Evolutionary conservation across 176 grass and related monocot genomes (phyloP).

Genomic region (Hyparrhenia diplandra): DNA sequence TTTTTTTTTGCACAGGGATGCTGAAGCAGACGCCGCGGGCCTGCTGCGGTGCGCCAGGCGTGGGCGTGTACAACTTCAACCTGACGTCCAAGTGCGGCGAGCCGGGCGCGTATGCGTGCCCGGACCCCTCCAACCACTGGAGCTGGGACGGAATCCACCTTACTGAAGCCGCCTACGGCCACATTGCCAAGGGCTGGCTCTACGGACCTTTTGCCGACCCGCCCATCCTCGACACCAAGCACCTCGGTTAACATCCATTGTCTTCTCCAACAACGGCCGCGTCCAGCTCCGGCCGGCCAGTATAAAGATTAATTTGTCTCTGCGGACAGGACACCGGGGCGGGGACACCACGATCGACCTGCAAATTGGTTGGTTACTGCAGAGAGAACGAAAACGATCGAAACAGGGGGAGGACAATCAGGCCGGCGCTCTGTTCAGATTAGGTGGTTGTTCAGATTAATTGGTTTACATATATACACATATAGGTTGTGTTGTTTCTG

Average conservation of each 20-base stretch:
- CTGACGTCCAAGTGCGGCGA: constrained; percentile 59
- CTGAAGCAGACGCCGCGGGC: constrained; percentile 48
- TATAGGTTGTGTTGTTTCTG: not conserved
- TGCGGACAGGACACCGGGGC: not conserved
- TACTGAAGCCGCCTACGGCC: constrained; percentile 63
- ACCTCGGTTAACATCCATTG: not conserved
- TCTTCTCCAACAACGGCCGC: not conserved
- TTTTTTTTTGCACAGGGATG: constrained; percentile 37
- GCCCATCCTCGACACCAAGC: constrained; percentile 30
- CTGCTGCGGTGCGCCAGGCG: constrained; percentile 52
- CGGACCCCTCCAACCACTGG: constrained; percentile 55
- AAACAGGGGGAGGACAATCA: not conserved
- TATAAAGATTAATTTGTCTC: not conserved
- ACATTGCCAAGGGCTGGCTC: constrained; percentile 76
- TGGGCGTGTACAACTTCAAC: constrained; percentile 68
- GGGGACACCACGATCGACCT: not conserved
- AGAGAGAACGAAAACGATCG: not conserved
- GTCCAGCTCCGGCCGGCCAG: not conserved
- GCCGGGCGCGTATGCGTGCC: constrained; percentile 37
- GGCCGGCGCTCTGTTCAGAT: too few relatives aligned
- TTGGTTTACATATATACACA: not conserved
- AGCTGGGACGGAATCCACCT: constrained; percentile 88
- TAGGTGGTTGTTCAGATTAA: constrained; percentile 32
- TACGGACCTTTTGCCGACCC: constrained; percentile 70
- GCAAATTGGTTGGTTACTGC: not conserved